These are phyloP conservation scores for Pleurozium schreberi DNA, from an alignment of 225 moss, liverwort and hornwort species.

Conservation along the genomic window DNA sequence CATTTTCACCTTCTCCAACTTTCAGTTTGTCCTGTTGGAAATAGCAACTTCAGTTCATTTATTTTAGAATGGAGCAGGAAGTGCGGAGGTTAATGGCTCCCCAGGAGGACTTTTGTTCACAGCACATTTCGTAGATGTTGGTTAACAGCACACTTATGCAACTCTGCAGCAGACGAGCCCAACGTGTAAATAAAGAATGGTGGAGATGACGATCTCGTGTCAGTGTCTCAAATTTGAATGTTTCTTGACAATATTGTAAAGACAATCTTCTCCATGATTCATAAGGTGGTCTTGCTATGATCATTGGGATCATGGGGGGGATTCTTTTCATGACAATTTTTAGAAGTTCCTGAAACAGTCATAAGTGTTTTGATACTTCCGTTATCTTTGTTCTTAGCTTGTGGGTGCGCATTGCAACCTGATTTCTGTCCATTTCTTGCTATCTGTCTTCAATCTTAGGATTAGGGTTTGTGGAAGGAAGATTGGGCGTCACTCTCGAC, in stretches of 20 bases:
- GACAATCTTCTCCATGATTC: not conserved
- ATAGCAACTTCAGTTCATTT: not conserved
- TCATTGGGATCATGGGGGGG: not conserved
- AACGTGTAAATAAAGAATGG: not conserved
- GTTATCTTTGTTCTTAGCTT: not conserved
- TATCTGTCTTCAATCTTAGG: not conserved
- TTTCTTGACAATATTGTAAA: not conserved
- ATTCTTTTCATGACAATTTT: not conserved
- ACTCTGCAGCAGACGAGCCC: slow-evolving; percentile 1
- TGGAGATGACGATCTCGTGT: not conserved
- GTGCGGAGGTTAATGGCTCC: slow-evolving; percentile 9
- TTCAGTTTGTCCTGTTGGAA: not conserved
- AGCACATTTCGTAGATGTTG: slow-evolving; percentile 13
- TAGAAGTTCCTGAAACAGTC: not conserved
- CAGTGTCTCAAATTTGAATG: not conserved
- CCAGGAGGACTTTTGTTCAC: not conserved
- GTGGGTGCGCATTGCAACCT: not conserved
- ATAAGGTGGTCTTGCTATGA: not conserved
- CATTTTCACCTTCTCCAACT: not conserved
- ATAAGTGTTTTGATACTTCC: not conserved
- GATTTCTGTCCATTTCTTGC: not conserved
- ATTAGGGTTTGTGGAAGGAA: not conserved
- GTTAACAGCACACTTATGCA: slow-evolving; percentile 1
- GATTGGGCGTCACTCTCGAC: not conserved
- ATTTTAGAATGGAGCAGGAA: not conserved